Evolutionary conservation across 192 early-diverging fungal species (phyloP), one percentile per base, ranked within the genome.

Genomic region (Backusella morwellensis): DNA sequence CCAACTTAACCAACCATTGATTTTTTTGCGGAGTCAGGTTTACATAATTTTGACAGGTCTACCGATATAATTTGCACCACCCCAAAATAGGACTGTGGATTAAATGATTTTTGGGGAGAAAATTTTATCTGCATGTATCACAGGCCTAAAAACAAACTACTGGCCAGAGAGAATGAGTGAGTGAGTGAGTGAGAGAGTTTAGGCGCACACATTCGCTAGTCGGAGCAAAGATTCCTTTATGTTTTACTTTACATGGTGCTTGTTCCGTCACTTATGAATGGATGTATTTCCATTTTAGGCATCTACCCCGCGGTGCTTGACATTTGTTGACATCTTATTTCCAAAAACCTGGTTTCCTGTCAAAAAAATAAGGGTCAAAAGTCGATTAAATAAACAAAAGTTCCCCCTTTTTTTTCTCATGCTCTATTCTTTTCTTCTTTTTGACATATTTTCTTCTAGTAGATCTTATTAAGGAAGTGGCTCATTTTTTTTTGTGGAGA

Each of bases 31-130:
- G 67, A 36, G 56, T 63, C 56, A 50, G 17, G 56, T 63, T 63
- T 63, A 63, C 56, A 63, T 63, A 63, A 63, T 12, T 56, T 63
- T 63, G 56, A 63, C 56, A 63, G 56, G 56, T 63, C 14, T 63
- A 63, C 56, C 11, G 11, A 6, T 50, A 50, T 50, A 50, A 50
- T 50, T 50, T 50, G 47, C 19, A 50, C 19, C 17, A 63, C 56
- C 56, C 56, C 56, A 63, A 63, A 63, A 29, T 26, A 29, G 56
- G 56, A 14, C 26, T 63, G 47, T 44, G 42, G 42, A 44, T 44
- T 44, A 17, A 4, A 44, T 44, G 42, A 56, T 14, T 63, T 63
- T 63, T 63, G 23, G 56, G 56, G 56, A 9, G 21, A 56, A 44
- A 14, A 44, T 3, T 0, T 54, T 11, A 63, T 14, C 56, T 63